Base-by-base conservation (phyloP, 441 rosid genomes). In the Pelargonium myrrhifolium region DNA sequence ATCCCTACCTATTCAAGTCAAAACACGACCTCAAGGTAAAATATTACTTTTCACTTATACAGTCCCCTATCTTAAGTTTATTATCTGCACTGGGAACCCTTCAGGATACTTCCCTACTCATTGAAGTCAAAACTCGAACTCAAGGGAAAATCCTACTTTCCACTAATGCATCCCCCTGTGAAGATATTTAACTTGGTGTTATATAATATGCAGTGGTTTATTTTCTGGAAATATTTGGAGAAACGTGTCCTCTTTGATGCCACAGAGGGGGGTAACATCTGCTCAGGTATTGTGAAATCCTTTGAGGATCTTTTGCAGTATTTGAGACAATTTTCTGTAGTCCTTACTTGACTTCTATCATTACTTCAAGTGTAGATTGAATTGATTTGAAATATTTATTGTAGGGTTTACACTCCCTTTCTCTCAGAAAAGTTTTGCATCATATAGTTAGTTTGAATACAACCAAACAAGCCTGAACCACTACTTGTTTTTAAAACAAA, bases 221-320 rank as follows among this genome's bases (percentile, higher is more conserved):
- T 76, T 89, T 69, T 81, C 95, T 69, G 95, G 92, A 73, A 91
- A 83, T 78, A 77, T 85, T 35, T 91, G 95, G 97, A 86, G 97
- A 78, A 88, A 84, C 69, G 59, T 91, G 66, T 84, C 97, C 65
- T 82, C 96, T 8, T 89, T 93, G 99, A 83, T 91, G 84, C 99
- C 91, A 60, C 89, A 73, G 75, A 77, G 94, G 81, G 87, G 94
- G 81, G 87, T 80, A 81, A 69, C 87, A 62, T 80, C 89, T 68
- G 68, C 74, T 73, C 93, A 85, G 96, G 96, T 91, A 80, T 62
- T 8, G 9, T 60, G 65, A 62, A 74, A 45, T 51, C 24, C 45
- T 62, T 60, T 35, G 56, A 51, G 64, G 22, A 55, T 68, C n/a
- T 68, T 62, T 58, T 1, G 11, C 55, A 11, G 2, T 59, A 31